Evolutionary conservation across 2,329 filamentous ascomycete genomes (phyloP), one percentile per base, ranked within the genome.

Genomic region (Fusarium pininemorale): DNA sequence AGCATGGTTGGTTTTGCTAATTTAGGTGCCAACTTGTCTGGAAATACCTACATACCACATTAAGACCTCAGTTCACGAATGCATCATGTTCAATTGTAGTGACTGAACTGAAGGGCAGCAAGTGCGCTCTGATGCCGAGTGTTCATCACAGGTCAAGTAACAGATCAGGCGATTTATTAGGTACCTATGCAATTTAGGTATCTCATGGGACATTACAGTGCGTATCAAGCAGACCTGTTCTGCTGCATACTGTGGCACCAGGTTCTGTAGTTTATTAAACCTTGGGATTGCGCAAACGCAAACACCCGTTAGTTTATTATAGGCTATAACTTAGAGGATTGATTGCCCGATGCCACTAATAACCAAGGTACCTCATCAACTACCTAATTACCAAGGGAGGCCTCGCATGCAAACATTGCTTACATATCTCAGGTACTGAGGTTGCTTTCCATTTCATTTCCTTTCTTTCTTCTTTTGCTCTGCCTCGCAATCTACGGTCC

Each of bases 401-500:
- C 66, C 70, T 58, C 61, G 45, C 35, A 47, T 55, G 54, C 39
- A 47, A 58, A 44, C 39, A 42, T 63, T 72, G 39, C 50, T 69
- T 63, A 54, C 59, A 30, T 53, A 18, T 11, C 8, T 47, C 16
- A 13, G 14, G 16, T 50, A 14, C 41, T 18, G 15, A 24, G 24
- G 7, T 35, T 15, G 22, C 22, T 41, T 60, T 60, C 38, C 18
- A 28, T 56, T 35, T 67, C 18, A 28, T 56, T 39, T 67, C 45
- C 30, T 39, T 50, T 67, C 53, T 44, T 60, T 53, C 50, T 70
- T 47, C 18, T 39, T 45, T 70, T 30, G 20, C 39, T 60, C 42
- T 53, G 26, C 48, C 45, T 68, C 50, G 32, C 26, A 61, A 62
- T 60, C 60, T 72, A 55, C 63, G 67, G 58, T 61, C 60, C 38